Conservation (phyloP, 2,329 filamentous ascomycete species). For the Pyrenochaeta sp. region DNA sequence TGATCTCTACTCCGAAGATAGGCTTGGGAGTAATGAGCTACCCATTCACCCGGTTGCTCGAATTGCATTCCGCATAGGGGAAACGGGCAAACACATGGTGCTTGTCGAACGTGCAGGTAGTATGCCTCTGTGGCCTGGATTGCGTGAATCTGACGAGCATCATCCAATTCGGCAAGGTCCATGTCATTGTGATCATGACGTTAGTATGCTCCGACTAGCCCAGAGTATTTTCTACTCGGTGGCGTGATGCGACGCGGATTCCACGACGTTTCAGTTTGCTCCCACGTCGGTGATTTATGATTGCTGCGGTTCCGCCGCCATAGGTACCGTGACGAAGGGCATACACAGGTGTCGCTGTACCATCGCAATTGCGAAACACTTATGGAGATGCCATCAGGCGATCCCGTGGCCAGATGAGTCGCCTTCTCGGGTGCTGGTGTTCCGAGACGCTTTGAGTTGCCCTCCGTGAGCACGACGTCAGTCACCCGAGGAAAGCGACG, state of each 20-base stretch:
- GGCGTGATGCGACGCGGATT: conserved; percentile 3
- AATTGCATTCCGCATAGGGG: conserved; percentile 4
- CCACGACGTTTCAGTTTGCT: background rate
- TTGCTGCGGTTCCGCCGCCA: background rate
- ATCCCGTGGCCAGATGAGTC: background rate
- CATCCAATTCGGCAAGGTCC: background rate
- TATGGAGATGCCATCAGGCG: background rate
- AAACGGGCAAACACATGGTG: conserved; percentile 6
- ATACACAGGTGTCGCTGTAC: background rate
- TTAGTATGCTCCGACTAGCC: conserved; percentile 9
- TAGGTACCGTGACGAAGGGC: background rate
- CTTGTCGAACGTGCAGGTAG: conserved; percentile 1
- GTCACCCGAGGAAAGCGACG: conserved; percentile 8
- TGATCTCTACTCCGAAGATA: background rate
- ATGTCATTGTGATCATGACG: background rate
- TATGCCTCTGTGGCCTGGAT: conserved; percentile 11
- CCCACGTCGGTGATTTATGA: conserved; percentile 4
- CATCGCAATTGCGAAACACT: background rate
- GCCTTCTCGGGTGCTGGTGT: background rate
- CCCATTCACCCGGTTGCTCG: conserved; percentile 1
- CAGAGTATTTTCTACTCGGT: conserved; percentile 5
- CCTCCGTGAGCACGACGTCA: conserved; percentile 14
- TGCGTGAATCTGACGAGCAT: background rate
- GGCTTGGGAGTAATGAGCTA: background rate
- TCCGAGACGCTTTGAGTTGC: conserved; percentile 1